Evolutionary conservation across 192 early-diverging fungal species (phyloP), one percentile per base, ranked within the genome.

Genomic region (Podochytrium sp.): DNA sequence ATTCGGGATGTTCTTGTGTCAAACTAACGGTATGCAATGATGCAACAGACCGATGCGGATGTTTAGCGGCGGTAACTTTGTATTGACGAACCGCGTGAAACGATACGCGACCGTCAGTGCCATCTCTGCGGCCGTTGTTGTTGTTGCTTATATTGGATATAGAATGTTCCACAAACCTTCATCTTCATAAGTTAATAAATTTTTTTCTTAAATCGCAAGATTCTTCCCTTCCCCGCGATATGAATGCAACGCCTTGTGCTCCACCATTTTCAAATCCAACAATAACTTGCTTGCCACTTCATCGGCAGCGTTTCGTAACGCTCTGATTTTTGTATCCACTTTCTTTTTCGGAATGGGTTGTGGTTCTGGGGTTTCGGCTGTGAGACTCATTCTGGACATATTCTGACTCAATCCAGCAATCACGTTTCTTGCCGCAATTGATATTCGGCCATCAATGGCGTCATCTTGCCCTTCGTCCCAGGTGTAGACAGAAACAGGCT

Each of bases 91-190:
- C 3, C 71, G 77, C 5, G 62, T 68, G 6, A 76, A 76, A 32
- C 66, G 65, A 25, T 43, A 61, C 33, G 43, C 74, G 20, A 29
- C 71, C 18, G 53, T 63, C 3, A 76, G 68, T n/a, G 78, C 81
- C 4, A 69, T 80, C 34, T 73, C 77, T 25, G 82, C 78, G 2
- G 82, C 72, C 25, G 74, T 81, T 20, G 39, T 76, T 10, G 75
- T 76, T 10, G 66, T 71, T 42, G 65, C 64, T 12, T 53, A 64
- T 20, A 7, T 73, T 23, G 68, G 60, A 14, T 78, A 78, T 37
- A 33, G 76, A 34, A 6, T 78, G 5, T 33, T 78, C 7, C 75
- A 71, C 4, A 62, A 23, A 62, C 25, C 16, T 55, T 39, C 0
- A 1, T 38, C 14, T 10, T 38, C 18, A 57, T 25, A 1, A 57